phyloP scores from a whole-genome alignment of 2,329 filamentous ascomycete genomes.

The Ophiocordyceps robertsii region DNA sequence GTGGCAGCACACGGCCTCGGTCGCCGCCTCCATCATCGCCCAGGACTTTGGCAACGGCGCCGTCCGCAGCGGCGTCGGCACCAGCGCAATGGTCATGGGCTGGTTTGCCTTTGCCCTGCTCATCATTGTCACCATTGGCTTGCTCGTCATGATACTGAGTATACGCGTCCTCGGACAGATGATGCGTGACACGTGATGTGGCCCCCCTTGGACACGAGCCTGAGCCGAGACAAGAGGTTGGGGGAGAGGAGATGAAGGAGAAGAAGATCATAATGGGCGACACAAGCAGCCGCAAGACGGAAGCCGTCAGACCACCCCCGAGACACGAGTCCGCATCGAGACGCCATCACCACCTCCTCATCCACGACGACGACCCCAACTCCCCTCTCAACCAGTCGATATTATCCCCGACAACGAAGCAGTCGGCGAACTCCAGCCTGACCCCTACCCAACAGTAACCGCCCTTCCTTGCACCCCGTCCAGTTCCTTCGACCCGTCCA shows the following conservation, averaged over 20 bases:
- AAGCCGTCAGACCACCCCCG: too few species aligned
- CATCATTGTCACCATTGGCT: slow-evolving; percentile 87
- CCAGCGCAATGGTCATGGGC: slow-evolving; percentile 87
- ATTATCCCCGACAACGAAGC: too few species aligned
- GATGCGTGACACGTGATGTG: slow-evolving; percentile 11
- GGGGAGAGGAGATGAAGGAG: neutral
- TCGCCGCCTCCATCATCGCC: slow-evolving; percentile 85
- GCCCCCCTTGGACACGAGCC: neutral
- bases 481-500: too few species aligned
- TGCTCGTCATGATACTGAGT: slow-evolving; percentile 94
- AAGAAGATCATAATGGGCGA: neutral
- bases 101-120: slow-evolving; percentile 94
- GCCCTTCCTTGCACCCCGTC: too few species aligned
- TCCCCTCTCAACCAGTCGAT: too few species aligned
- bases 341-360: too few species aligned
- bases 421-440: too few species aligned
- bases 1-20: slow-evolving; percentile 92
- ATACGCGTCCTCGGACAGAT: slow-evolving; percentile 64
- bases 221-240: neutral
- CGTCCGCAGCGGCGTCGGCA: slow-evolving; percentile 78
- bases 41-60: slow-evolving; percentile 87
- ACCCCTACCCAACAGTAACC: too few species aligned
- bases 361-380: too few species aligned
- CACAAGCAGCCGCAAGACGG: too few species aligned
- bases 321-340: too few species aligned